Base-by-base conservation (phyloP, 2,329 filamentous ascomycete genomes). In the Davidsoniella australis region DNA sequence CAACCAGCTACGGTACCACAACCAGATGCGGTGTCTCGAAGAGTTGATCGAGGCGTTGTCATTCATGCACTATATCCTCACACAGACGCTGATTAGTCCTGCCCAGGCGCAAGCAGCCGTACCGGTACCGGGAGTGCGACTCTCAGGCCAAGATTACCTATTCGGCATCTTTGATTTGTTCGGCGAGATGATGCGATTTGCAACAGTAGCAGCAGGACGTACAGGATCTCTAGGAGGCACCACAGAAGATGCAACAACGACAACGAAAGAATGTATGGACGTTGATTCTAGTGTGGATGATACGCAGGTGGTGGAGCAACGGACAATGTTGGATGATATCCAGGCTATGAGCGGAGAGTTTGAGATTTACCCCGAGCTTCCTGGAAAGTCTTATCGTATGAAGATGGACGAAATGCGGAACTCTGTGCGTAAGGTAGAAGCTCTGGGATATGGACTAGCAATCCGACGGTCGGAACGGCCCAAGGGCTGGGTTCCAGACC, bases 131-230 rank as follows among this genome's bases (percentile, higher is more conserved):
- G 72, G 95, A 9, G 63, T 67, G 2, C 62, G 79, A 6, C 69
- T 68, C 0, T 85, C 83, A 1, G 72, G 79, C 23, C 78, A 89
- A 49, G 91, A 98, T 63, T 96, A 94, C 61, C 66, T 94, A 51
- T 80, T 91, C 54, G 91, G 89, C 7, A 66, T 98, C 2, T 95
- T 94, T 59, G 91, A 98, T 63, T 75, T 96, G 57, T 88, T 88
- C 1, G 91, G 91, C 38, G 91, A 98, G 67, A 72, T 96, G 69
- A 98, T 98, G 91, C 76, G 88, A 26, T 96, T 95, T 64, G 87
- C 86, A 0, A 91, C 94, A 46, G 88, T 88, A 5, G 78, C 80
- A 23, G 83, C 94, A 62, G 87, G 87, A 1, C 82, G 87, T 4
- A 80, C 70, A 6, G 82, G 82, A 12, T 66, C 63, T 56, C 62